Evolutionary conservation across 1,139 yeast species (phyloP).

Genomic region (Sugiyamaella castrensis): DNA sequence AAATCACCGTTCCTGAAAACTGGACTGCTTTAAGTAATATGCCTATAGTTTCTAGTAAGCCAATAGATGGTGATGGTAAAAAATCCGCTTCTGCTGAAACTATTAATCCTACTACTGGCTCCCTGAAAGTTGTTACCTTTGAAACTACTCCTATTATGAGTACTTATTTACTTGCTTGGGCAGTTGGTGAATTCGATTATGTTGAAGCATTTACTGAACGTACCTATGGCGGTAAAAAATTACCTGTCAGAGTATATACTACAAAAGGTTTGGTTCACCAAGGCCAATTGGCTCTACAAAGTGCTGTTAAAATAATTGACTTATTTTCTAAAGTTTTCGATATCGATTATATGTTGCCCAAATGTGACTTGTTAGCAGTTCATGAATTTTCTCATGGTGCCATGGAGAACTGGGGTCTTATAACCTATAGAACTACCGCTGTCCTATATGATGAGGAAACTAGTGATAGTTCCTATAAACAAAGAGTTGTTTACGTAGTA

Average conservation of each 20-base stretch:
- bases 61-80: constrained; percentile 47
- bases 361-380: constrained; percentile 70
- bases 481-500: constrained; percentile 73
- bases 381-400: constrained; percentile 78
- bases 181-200: constrained; percentile 71
- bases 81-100: constrained; percentile 18
- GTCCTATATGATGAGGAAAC: constrained; percentile 59
- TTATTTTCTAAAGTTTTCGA: constrained; percentile 64
- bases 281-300: constrained; percentile 61
- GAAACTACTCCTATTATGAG: constrained; percentile 69
- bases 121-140: constrained; percentile 42
- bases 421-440: constrained; percentile 71
- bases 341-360: constrained; percentile 67
- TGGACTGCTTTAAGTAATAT: constrained; percentile 75
- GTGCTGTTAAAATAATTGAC: constrained; percentile 64
- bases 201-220: constrained; percentile 48
- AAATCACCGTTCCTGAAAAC: constrained; percentile 56
- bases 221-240: constrained; percentile 47
- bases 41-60: constrained; percentile 51
- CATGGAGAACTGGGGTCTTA: constrained; percentile 79
- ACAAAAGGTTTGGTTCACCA: constrained; percentile 64
- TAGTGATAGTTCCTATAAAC: constrained; percentile 50
- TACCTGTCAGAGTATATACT: constrained; percentile 70
- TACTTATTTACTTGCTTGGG: constrained; percentile 74
- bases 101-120: constrained; percentile 7